Evolutionary conservation across 805 yeast species (phyloP).

Genomic region (Blastobotrys attinorum): DNA sequence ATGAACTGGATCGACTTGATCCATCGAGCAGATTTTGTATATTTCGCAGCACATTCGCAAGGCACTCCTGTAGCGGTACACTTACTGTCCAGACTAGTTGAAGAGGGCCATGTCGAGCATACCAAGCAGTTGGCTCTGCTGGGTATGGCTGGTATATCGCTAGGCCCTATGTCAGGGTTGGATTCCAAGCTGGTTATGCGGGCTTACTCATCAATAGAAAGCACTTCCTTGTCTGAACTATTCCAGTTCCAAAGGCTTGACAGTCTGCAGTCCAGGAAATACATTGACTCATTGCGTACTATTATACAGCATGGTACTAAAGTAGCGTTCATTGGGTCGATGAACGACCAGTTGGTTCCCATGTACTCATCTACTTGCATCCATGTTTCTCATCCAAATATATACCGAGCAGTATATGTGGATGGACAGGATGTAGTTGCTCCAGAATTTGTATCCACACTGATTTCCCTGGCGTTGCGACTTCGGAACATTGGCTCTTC

Average conservation of each 20-base stretch:
- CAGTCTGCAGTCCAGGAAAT: conserved; percentile 62
- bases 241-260: conserved; percentile 80
- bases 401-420: conserved; percentile 80
- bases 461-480: conserved; percentile 66
- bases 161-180: conserved; percentile 88
- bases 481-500: conserved; percentile 68
- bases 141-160: conserved; percentile 93
- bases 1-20: conserved; percentile 57
- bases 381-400: conserved; percentile 81
- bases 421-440: conserved; percentile 71
- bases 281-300: conserved; percentile 56
- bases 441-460: conserved; percentile 68
- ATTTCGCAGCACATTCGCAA: conserved; percentile 90
- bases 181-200: conserved; percentile 78
- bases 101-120: conserved; percentile 39
- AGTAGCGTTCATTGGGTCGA: conserved; percentile 75
- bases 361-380: conserved; percentile 78
- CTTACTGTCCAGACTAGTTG: conserved; percentile 64
- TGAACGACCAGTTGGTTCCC: conserved; percentile 92
- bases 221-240: conserved; percentile 74
- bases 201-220: conserved; percentile 86
- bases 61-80: conserved; percentile 90
- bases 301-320: conserved; percentile 67
- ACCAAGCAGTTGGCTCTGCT: conserved; percentile 54
- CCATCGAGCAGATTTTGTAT: conserved; percentile 67